Percentiles rank a stretch among this genome's conserved stretches.
phyloP scores from a whole-genome alignment of 2,329 filamentous ascomycete genomes.

The Colletotrichum sp. region DNA sequence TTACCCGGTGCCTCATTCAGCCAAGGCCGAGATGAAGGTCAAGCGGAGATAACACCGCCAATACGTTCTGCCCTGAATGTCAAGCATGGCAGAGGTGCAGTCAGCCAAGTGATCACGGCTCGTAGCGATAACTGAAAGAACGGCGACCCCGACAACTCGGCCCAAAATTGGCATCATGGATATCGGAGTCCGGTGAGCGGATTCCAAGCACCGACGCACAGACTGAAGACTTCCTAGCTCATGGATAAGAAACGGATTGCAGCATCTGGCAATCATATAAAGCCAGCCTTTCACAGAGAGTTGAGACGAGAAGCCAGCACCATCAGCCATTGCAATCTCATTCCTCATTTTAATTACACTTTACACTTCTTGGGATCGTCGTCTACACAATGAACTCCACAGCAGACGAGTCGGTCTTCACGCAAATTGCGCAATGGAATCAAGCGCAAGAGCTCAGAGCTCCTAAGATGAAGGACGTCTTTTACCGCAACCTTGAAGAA shows the following conservation, averaged over 20 bases:
- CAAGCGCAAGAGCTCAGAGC: neutral
- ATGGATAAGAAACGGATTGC: neutral
- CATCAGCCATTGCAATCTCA: neutral
- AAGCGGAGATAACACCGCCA: neutral
- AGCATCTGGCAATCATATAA: neutral
- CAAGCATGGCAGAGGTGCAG: neutral
- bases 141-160: neutral
- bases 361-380: neutral
- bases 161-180: neutral
- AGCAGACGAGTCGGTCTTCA: neutral
- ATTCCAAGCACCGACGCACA: neutral
- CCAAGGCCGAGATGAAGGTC: neutral
- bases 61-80: no score
- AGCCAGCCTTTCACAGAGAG: neutral
- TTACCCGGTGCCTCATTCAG: neutral
- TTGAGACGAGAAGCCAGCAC: neutral
- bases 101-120: neutral
- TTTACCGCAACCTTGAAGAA: slow-evolving; percentile 36
- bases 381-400: neutral
- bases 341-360: neutral
- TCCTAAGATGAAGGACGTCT: slow-evolving; percentile 4
- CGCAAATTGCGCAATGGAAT: neutral
- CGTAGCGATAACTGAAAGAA: neutral
- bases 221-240: neutral
- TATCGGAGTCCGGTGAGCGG: neutral